A percentile compares a stretch with the other conserved stretches of the same genome.
Evolutionary conservation across 1,139 yeast genomes (phyloP).

Genomic region (Candida tropicalis): DNA sequence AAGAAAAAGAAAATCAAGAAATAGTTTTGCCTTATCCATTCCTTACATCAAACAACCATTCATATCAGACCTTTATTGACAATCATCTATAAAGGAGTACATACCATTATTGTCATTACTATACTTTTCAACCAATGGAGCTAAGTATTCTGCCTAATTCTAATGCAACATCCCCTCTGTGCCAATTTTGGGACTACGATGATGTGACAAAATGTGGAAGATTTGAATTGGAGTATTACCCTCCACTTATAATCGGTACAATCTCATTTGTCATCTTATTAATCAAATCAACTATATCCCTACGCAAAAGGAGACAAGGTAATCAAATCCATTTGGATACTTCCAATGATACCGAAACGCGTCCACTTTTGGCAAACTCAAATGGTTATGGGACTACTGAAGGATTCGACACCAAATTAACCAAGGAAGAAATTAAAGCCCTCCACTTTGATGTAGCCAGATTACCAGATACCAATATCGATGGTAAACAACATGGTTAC

Average conservation of each 20-base stretch:
- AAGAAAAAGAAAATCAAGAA: too few relatives aligned
- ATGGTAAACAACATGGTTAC: conserved; percentile 62
- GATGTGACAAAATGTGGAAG: conserved; percentile 52
- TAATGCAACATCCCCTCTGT: conserved; percentile 48
- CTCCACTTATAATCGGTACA: conserved; percentile 36
- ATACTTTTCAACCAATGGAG: too few relatives aligned
- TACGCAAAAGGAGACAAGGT: conserved; percentile 13
- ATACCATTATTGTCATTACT: too few relatives aligned
- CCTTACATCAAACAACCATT: too few relatives aligned
- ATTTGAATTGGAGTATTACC: conserved; percentile 35
- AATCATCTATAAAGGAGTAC: too few relatives aligned
- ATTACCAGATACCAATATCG: conserved; percentile 45
- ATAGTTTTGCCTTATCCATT: too few relatives aligned
- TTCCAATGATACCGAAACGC: conserved; percentile 24
- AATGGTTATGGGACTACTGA: conserved; percentile 36
- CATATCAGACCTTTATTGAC: too few relatives aligned
- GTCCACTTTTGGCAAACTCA: conserved; percentile 33
- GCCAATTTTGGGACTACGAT: conserved; percentile 43
- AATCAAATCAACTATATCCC: conserved; percentile 24
- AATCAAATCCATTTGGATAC: conserved; percentile 11
- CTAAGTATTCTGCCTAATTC: neutral
- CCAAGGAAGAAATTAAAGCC: conserved; percentile 30
- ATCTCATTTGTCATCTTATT: conserved; percentile 33
- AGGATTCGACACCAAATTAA: neutral
- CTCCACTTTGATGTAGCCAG: conserved; percentile 55